Conservation (phyloP, 129 eudicot species). For the Arctium lappa region DNA sequence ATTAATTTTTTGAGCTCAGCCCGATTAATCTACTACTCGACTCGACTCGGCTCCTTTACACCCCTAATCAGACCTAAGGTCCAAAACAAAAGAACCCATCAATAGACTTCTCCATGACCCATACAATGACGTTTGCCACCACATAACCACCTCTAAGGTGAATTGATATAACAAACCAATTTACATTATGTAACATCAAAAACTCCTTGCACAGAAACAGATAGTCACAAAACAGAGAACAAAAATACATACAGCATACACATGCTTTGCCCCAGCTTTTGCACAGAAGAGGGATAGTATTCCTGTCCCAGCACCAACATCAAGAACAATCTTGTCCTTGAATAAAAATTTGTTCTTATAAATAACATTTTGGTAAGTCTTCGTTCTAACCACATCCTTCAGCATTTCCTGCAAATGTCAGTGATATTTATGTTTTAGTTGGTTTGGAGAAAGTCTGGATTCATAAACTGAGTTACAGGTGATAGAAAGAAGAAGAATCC, state of each 20-base stretch:
- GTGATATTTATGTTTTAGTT: not conserved
- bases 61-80: too few relatives aligned
- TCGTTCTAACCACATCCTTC: conserved; percentile 92
- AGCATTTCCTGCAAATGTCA: conserved; percentile 75
- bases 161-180: too few relatives aligned
- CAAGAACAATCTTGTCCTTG: conserved; percentile 92
- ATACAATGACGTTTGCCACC: too few relatives aligned
- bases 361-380: conserved; percentile 91
- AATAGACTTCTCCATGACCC: too few relatives aligned
- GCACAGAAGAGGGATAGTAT: conserved; percentile 99
- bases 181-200: too few relatives aligned
- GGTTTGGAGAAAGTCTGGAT: not conserved
- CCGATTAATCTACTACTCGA: too few relatives aligned
- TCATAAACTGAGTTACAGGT: not conserved
- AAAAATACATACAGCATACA: conserved; percentile 71
- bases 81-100: too few relatives aligned
- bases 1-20: too few relatives aligned
- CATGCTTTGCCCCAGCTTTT: conserved; percentile 98
- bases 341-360: conserved; percentile 76
- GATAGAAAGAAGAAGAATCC: too few relatives aligned
- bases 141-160: too few relatives aligned
- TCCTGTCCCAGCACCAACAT: conserved; percentile 99
- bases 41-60: too few relatives aligned
- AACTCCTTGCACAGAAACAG: not conserved
- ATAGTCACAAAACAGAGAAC: not conserved